Percentiles rank a stretch among this genome's conserved stretches.
These are phyloP conservation scores for Proliferodiscus dingleyae DNA, from an alignment of 2,329 filamentous ascomycete species.

Conservation along the genomic window DNA sequence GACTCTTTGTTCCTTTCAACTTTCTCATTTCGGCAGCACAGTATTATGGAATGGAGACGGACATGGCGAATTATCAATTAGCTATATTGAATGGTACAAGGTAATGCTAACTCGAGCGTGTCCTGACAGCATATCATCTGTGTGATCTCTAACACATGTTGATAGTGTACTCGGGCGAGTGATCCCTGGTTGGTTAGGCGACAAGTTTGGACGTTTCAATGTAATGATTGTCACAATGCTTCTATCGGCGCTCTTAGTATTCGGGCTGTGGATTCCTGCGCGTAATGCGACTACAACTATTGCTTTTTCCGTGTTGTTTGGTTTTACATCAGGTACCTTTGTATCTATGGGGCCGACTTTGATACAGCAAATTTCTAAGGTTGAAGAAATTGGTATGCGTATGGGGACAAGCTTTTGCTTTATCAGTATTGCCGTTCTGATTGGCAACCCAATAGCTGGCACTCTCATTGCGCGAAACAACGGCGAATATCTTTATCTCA, in stretches of 20 bases:
- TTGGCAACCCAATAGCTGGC: conserved; percentile 49
- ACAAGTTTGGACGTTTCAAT: conserved; percentile 49
- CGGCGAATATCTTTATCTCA: conserved; percentile 40
- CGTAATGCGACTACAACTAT: conserved; percentile 48
- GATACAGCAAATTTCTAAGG: conserved; percentile 64
- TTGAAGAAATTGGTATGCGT: conserved; percentile 44
- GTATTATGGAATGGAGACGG: conserved; percentile 38
- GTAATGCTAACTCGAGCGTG: background rate
- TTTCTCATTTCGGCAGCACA: conserved; percentile 39
- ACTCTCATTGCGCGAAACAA: conserved; percentile 48
- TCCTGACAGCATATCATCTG: no score
- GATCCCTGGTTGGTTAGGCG: conserved; percentile 46
- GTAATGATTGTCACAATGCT: conserved; percentile 22
- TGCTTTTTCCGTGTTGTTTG: conserved; percentile 59
- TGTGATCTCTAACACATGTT: no score
- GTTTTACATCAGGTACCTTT: conserved; percentile 51
- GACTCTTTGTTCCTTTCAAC: conserved; percentile 32
- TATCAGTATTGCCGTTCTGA: background rate
- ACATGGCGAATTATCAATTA: conserved; percentile 44
- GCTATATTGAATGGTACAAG: conserved; percentile 43
- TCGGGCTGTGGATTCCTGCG: conserved; percentile 57
- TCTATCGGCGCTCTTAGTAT: conserved; percentile 37
- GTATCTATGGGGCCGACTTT: conserved; percentile 45
- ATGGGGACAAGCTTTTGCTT: background rate
- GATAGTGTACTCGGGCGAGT: conserved; percentile 25